Evolutionary conservation across 306 rosid genomes (phyloP).

Genomic region (Prunus campanulata): DNA sequence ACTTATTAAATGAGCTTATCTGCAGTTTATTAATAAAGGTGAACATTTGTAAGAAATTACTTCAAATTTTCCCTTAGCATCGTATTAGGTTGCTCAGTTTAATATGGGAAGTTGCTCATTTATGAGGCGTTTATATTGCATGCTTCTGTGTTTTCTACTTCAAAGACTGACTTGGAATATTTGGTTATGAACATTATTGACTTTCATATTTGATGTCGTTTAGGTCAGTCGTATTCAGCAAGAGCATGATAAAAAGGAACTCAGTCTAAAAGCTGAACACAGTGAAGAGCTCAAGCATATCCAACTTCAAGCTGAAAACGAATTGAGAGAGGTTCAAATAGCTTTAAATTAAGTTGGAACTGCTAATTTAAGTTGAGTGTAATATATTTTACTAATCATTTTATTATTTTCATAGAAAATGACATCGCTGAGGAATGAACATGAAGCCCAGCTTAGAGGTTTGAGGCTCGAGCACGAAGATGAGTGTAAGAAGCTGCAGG

Average conservation of each 20-base stretch:
- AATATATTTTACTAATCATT: slow-evolving; percentile 15
- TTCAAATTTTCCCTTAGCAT: background rate
- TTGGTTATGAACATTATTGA: slow-evolving; percentile 12
- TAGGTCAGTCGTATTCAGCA: slow-evolving; percentile 68
- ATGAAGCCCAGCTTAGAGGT: slow-evolving; percentile 74
- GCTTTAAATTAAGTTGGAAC: slow-evolving; percentile 7
- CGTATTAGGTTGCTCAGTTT: background rate
- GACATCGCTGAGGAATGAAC: slow-evolving; percentile 58
- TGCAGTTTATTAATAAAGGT: background rate
- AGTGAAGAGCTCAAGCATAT: slow-evolving; percentile 54
- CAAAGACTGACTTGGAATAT: background rate
- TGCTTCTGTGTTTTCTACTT: slow-evolving; percentile 4
- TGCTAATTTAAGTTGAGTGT: background rate
- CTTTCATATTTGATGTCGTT: slow-evolving; percentile 28
- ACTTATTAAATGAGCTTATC: background rate
- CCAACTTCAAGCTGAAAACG: slow-evolving; percentile 69
- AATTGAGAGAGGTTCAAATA: slow-evolving; percentile 66
- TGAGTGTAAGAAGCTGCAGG: slow-evolving; percentile 77
- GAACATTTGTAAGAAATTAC: background rate
- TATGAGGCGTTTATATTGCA: background rate
- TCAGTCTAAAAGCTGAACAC: slow-evolving; percentile 50
- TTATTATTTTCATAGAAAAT: slow-evolving; percentile 50
- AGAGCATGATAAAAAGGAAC: slow-evolving; percentile 61
- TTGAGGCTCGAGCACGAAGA: slow-evolving; percentile 80
- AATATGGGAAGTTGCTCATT: background rate